Percentiles rank a stretch among this genome's conserved stretches.
Evolutionary conservation across 2,329 filamentous ascomycete genomes (phyloP).

Genomic region (Pyrenochaeta sp.): DNA sequence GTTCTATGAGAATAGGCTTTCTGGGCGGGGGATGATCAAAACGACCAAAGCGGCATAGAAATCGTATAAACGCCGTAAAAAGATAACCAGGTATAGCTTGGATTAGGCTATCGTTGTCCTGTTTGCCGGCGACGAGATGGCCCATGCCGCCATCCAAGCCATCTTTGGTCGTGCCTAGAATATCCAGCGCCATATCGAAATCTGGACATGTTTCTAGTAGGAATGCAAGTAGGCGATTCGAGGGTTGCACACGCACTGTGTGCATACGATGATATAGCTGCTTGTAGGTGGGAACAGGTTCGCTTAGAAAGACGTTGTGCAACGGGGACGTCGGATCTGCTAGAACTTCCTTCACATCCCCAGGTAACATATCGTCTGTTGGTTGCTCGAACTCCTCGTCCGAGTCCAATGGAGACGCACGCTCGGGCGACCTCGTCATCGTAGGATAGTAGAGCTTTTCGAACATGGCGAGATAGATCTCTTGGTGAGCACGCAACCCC

Average conservation of each 20-base stretch:
- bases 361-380: constrained; percentile 57
- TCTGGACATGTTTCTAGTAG: constrained; percentile 58
- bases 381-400: constrained; percentile 6
- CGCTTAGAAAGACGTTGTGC: constrained; percentile 70
- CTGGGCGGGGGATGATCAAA: constrained; percentile 17
- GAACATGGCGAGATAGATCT: constrained; percentile 65
- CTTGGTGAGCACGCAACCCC: constrained; percentile 44
- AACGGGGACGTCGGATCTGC: constrained; percentile 67
- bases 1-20: constrained; percentile 12
- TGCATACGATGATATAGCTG: constrained; percentile 69
- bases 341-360: constrained; percentile 66
- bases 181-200: constrained; percentile 25
- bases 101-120: constrained; percentile 11
- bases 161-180: constrained; percentile 28
- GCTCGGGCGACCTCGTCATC: constrained; percentile 7
- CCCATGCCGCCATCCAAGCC: constrained; percentile 31
- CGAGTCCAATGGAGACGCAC: constrained; percentile 11
- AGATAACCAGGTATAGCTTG: constrained; percentile 34
- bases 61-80: constrained; percentile 39
- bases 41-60: constrained; percentile 42
- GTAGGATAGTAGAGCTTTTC: constrained; percentile 60
- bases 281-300: constrained; percentile 66
- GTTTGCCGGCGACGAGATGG: constrained; percentile 30
- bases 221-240: constrained; percentile 61
- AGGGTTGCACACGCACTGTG: constrained; percentile 58